A percentile compares a stretch with the other conserved stretches of the same genome.
phyloP scores from a whole-genome alignment of 2,329 filamentous ascomycete species.

The Juglanconis oblonga region DNA sequence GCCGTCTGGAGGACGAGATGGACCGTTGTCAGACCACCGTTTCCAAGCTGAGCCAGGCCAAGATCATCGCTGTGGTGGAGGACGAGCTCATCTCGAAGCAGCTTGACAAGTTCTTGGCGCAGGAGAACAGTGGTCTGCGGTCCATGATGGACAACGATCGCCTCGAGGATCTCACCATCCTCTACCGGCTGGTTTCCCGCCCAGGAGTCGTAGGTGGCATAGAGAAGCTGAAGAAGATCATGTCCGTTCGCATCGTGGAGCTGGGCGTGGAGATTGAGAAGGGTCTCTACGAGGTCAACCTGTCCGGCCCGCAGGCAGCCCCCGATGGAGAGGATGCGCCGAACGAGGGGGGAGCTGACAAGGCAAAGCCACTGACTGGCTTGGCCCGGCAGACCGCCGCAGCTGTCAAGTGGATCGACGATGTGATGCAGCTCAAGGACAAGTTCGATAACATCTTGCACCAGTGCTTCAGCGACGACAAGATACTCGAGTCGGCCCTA shows the following conservation, averaged over 20 bases:
- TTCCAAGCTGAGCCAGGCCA: conserved; percentile 66
- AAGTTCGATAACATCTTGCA: conserved; percentile 83
- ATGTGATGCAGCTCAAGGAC: conserved; percentile 79
- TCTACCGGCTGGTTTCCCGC: conserved; percentile 75
- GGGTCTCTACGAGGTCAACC: conserved; percentile 53
- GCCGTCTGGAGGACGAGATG: conserved; percentile 74
- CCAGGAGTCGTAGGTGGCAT: conserved; percentile 7
- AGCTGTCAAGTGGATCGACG: conserved; percentile 93
- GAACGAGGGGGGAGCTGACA: conserved; percentile 39
- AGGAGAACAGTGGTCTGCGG: conserved; percentile 80
- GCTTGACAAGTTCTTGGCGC: conserved; percentile 75
- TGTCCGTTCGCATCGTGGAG: conserved; percentile 74
- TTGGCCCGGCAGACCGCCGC: conserved; percentile 79
- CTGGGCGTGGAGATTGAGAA: conserved; percentile 83
- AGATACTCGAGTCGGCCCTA: conserved; percentile 75
- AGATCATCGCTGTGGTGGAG: conserved; percentile 76
- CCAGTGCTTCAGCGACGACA: conserved; percentile 70
- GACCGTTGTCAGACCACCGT: conserved; percentile 82
- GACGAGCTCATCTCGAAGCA: conserved; percentile 74
- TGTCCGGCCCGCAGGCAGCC: conserved; percentile 36
- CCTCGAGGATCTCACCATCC: conserved; percentile 70
- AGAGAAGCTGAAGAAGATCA: conserved; percentile 73
- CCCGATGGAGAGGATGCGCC: conserved; percentile 44
- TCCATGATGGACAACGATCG: conserved; percentile 92
- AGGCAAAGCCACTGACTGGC: conserved; percentile 49